Percentiles rank a stretch among this genome's conserved stretches.
These are phyloP conservation scores for Asterionellopsis glacialis DNA, from an alignment of 108 stramenopile genomes.

Conservation along the genomic window DNA sequence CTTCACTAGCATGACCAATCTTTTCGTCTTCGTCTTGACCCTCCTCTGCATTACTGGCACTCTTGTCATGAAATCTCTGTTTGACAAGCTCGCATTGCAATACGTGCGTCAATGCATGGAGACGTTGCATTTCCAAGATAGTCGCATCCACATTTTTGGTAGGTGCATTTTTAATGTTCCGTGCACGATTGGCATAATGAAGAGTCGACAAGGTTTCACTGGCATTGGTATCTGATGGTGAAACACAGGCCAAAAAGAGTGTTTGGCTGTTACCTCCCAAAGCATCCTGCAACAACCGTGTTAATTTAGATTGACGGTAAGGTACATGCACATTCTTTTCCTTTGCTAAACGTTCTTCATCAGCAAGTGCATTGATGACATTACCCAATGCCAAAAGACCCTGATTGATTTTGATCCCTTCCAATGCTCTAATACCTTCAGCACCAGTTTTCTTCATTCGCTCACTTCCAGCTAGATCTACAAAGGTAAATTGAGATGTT, in stretches of 20 bases:
- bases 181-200: slow-evolving; percentile 93
- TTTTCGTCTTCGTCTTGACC: slow-evolving; percentile 43
- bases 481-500: slow-evolving; percentile 80
- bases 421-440: slow-evolving; percentile 75
- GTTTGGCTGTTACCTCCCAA: slow-evolving; percentile 96
- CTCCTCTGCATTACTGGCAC: neutral
- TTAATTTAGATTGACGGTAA: slow-evolving; percentile 91
- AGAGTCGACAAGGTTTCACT: slow-evolving; percentile 92
- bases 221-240: slow-evolving; percentile 87
- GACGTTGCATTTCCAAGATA: slow-evolving; percentile 76
- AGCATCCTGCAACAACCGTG: slow-evolving; percentile 92
- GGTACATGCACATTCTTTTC: slow-evolving; percentile 80
- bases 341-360: slow-evolving; percentile 66
- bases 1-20: no score
- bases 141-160: slow-evolving; percentile 79
- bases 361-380: slow-evolving; percentile 96
- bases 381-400: slow-evolving; percentile 96
- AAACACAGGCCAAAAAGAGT: slow-evolving; percentile 89
- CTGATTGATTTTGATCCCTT: slow-evolving; percentile 95
- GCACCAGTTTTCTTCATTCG: slow-evolving; percentile 94
- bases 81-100: slow-evolving; percentile 71
- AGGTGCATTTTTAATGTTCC: slow-evolving; percentile 89
- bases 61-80: slow-evolving; percentile 27
- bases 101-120: slow-evolving; percentile 52
- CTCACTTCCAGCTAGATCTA: slow-evolving; percentile 89